Evolutionary conservation across 2,329 filamentous ascomycete genomes (phyloP).

Genomic region (Dactylellina leptospora): DNA sequence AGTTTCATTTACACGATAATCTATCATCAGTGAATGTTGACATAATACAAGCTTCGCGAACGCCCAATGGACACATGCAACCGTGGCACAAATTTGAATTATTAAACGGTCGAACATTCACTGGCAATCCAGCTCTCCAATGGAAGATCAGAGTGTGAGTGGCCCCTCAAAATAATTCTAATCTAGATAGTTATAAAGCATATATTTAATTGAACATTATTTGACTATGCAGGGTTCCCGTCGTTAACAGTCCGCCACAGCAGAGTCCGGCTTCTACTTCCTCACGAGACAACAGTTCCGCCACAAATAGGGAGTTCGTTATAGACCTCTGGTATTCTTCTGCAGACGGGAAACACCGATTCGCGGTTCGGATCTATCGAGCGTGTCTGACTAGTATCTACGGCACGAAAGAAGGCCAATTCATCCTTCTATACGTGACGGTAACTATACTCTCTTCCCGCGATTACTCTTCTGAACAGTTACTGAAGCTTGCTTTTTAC

Average conservation of each 20-base stretch:
- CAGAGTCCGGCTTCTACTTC: no score
- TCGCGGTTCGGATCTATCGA: conserved; percentile 7
- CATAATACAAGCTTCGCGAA: conserved; percentile 13
- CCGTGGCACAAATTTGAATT: conserved; percentile 20
- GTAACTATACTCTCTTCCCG: no score
- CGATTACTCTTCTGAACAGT: no score
- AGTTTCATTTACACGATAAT: not conserved
- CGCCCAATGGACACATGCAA: conserved; percentile 16
- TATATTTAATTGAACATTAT: no score
- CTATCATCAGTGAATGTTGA: not conserved
- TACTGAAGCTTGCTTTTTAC: not conserved
- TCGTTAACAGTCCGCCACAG: no score
- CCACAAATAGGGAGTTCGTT: no score
- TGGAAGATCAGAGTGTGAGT: conserved; percentile 32
- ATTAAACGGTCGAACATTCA: not conserved
- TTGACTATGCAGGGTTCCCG: no score
- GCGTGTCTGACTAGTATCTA: not conserved
- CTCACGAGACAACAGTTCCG: no score
- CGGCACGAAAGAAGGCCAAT: not conserved
- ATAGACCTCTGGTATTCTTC: conserved; percentile 15
- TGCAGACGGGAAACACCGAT: not conserved
- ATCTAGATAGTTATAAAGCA: no score
- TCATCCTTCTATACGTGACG: not conserved
- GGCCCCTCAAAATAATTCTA: no score
- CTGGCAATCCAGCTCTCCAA: not conserved